Evolutionary conservation across 2,329 filamentous ascomycete genomes (phyloP).

Genomic region (Calonectria crousiana): DNA sequence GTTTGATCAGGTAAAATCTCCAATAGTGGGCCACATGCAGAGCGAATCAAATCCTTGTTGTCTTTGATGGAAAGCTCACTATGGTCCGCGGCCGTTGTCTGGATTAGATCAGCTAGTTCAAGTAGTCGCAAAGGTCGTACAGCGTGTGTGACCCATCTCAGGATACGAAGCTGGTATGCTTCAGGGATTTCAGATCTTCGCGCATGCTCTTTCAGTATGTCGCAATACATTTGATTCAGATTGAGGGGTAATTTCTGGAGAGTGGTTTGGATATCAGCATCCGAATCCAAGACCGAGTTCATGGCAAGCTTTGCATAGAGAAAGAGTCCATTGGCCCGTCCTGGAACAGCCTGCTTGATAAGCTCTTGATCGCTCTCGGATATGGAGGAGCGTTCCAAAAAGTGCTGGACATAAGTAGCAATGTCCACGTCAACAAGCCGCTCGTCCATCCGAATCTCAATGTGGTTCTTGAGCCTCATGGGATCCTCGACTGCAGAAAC

Average conservation of each 20-base stretch:
- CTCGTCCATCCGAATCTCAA: conserved; percentile 53
- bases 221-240: conserved; percentile 25
- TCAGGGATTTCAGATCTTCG: conserved; percentile 5
- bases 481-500: conserved; percentile 44
- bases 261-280: neutral
- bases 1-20: conserved; percentile 33
- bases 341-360: conserved; percentile 19
- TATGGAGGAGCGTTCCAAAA: conserved; percentile 30
- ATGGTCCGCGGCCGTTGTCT: neutral
- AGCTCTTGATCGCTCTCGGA: conserved; percentile 28
- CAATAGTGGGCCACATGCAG: conserved; percentile 19
- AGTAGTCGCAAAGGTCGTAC: conserved; percentile 28
- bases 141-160: conserved; percentile 26
- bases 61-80: neutral
- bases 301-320: conserved; percentile 33
- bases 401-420: conserved; percentile 48
- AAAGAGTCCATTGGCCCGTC: conserved; percentile 28
- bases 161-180: conserved; percentile 1
- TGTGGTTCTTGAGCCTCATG: conserved; percentile 41
- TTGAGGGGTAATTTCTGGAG: conserved; percentile 8
- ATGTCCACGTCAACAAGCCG: conserved; percentile 55
- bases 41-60: conserved; percentile 13
- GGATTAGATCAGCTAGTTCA: conserved; percentile 29
- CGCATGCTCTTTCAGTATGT: conserved; percentile 23
- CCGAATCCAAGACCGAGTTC: conserved; percentile 15